Evolutionary conservation across 306 rosid genomes (phyloP), one percentile per base, ranked within the genome.

Genomic region (Hylodesmum podocarpum): DNA sequence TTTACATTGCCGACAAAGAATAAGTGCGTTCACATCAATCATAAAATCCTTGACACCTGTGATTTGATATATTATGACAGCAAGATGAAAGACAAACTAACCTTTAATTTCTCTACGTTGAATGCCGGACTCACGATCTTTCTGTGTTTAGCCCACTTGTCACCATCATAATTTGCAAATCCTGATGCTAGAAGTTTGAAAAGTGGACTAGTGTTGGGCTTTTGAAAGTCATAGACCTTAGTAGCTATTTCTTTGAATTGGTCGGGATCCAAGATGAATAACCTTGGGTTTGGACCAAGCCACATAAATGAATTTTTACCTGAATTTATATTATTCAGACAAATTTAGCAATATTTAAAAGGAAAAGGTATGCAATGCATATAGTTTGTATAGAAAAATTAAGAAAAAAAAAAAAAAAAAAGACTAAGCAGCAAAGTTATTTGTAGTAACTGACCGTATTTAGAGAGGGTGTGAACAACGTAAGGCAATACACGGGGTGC

Each of bases 61-160:
- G 66, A 27, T 57, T 28, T 22, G 44, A 28, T 11, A 3, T 13
- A 24, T 15, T 14, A 44, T 49, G 10, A 18, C 11, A 22, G 28
- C 2, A 61, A 69, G 59, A 29, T 11, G 36, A 24, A 59, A 4
- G 12, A 21, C 8, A 19, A 16, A 47, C 80, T 22, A 7, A 76
- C 85, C 85, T 82, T 82, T 75, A 82, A 12, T 82, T 71, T 82
- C 65, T 82, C 82, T 3, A 77, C 75, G 34, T 76, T 82, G 65
- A 82, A 82, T 43, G 85, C 85, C 4, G 82, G 85, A 43, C 75
- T 82, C 1, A 82, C 85, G 47, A 82, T 82, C 78, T 63, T 82
- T 37, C 82, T 63, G 22, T 82, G 85, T 71, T 82, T 82, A 12
- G 85, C 85, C 85, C 85, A 82, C 70, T 77, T 82, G 37, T 82